These are phyloP conservation scores for Phytopythium litorale DNA, from an alignment of 352 stramenopile species.

Conservation along the genomic window DNA sequence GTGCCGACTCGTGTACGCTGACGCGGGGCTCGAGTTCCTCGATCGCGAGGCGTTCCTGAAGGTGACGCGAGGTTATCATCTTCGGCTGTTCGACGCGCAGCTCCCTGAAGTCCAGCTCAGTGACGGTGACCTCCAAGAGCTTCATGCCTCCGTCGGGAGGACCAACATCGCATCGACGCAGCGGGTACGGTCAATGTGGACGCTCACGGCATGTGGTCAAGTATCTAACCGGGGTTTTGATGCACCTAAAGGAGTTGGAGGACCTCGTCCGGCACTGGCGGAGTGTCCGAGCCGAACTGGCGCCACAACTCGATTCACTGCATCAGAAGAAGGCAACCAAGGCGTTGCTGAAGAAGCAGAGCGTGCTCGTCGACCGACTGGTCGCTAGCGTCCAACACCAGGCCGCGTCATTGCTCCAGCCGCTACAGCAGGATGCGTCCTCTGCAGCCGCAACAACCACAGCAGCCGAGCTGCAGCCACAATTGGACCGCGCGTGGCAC, in stretches of 20 bases:
- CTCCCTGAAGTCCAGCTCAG: constrained; percentile 46
- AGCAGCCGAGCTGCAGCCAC: constrained; percentile 15
- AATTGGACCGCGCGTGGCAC: constrained; percentile 38
- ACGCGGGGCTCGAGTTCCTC: constrained; percentile 59
- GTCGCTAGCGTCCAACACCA: constrained; percentile 30
- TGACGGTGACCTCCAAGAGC: constrained; percentile 45
- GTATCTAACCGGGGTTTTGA: not conserved
- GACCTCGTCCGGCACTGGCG: constrained; percentile 63
- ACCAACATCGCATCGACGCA: constrained; percentile 56
- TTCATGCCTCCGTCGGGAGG: constrained; percentile 37
- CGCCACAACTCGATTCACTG: constrained; percentile 43
- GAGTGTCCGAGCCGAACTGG: constrained; percentile 41
- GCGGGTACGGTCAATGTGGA: constrained; percentile 8
- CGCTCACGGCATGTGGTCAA: not conserved
- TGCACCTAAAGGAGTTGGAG: constrained; percentile 40
- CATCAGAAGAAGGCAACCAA: constrained; percentile 71
- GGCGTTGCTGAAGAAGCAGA: constrained; percentile 48
- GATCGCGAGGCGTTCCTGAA: constrained; percentile 49
- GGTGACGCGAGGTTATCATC: constrained; percentile 53
- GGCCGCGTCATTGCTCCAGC: constrained; percentile 10
- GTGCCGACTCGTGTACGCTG: constrained; percentile 60
- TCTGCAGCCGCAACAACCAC: not conserved
- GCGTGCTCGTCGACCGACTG: constrained; percentile 48
- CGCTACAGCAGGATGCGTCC: constrained; percentile 9
- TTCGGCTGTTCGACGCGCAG: constrained; percentile 45